phyloP scores from a whole-genome alignment of 1,284 basidiomycete genomes.

The Inonotus hispidus region DNA sequence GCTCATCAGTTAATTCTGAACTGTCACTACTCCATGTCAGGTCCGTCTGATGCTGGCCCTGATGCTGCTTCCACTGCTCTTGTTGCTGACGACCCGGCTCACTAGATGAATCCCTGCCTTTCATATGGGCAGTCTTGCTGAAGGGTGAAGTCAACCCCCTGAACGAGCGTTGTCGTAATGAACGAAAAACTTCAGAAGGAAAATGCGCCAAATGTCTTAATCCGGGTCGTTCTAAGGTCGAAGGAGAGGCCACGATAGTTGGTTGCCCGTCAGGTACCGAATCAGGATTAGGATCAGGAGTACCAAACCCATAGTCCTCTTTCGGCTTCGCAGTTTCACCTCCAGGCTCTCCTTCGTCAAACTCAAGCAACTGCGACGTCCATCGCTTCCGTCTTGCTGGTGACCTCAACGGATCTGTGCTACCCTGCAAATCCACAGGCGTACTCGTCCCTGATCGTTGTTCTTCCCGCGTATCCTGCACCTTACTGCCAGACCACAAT shows the following conservation, averaged over 20 bases:
- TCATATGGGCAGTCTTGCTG: constrained; percentile 31
- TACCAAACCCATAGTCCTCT: constrained; percentile 17
- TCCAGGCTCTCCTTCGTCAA: constrained; percentile 20
- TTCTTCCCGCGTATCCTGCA: background rate
- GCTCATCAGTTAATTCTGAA: constrained; percentile 36
- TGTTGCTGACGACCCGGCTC: constrained; percentile 21
- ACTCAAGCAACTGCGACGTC: constrained; percentile 39
- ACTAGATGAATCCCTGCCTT: constrained; percentile 26
- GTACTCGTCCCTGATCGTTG: constrained; percentile 26
- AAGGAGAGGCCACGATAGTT: constrained; percentile 5
- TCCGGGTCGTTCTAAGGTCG: constrained; percentile 23
- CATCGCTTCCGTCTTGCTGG: constrained; percentile 41
- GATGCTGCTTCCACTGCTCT: constrained; percentile 24
- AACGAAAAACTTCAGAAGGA: constrained; percentile 34
- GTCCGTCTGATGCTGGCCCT: constrained; percentile 28
- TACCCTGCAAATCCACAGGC: constrained; percentile 24
- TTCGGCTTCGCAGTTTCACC: background rate
- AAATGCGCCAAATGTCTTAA: constrained; percentile 10
- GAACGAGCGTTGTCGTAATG: constrained; percentile 48
- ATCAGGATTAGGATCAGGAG: constrained; percentile 19
- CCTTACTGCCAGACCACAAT: constrained; percentile 17
- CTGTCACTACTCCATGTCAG: constrained; percentile 61
- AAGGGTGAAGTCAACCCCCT: constrained; percentile 43
- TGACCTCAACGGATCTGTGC: constrained; percentile 36
- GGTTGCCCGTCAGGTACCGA: constrained; percentile 15